Evolutionary conservation across 2,329 filamentous ascomycete species (phyloP).

Genomic region (Fusarium tricinctum): DNA sequence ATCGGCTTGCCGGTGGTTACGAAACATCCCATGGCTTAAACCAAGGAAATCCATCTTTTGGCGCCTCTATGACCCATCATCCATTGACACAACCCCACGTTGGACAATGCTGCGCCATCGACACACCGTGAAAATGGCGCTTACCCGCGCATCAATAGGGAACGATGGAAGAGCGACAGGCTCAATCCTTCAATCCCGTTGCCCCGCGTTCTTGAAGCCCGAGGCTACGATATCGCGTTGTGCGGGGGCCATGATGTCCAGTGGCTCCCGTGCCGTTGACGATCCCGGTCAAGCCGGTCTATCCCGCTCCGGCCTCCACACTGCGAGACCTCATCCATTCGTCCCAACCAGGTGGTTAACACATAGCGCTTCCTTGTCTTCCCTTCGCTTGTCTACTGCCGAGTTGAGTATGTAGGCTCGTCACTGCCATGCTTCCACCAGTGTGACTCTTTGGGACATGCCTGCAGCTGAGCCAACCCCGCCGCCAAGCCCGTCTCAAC

Average conservation of each 20-base stretch:
- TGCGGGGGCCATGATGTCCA: conserved; percentile 42
- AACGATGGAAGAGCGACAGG: conserved; percentile 38
- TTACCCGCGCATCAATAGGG: conserved; percentile 39
- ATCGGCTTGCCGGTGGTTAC: conserved; percentile 30
- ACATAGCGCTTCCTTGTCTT: conserved; percentile 41
- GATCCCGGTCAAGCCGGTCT: conserved; percentile 52
- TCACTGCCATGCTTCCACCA: conserved; percentile 41
- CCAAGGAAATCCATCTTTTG: conserved; percentile 33
- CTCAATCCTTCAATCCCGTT: conserved; percentile 46
- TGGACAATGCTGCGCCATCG: conserved; percentile 47
- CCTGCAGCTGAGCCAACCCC: conserved; percentile 36
- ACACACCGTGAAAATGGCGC: conserved; percentile 36
- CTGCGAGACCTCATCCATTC: conserved; percentile 41
- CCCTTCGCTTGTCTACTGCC: conserved; percentile 39
- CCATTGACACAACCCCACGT: conserved; percentile 51
- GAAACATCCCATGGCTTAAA: conserved; percentile 37
- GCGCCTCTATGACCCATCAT: conserved; percentile 44
- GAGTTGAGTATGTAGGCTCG: conserved; percentile 34
- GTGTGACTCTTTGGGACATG: conserved; percentile 40
- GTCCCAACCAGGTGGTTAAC: conserved; percentile 47
- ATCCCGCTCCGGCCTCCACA: conserved; percentile 45
- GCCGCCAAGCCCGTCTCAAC: conserved; percentile 37
- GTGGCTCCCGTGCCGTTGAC: conserved; percentile 39
- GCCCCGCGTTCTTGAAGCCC: conserved; percentile 46
- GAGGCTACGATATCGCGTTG: conserved; percentile 43